Evolutionary conservation across 441 rosid species (phyloP), one percentile per base, ranked within the genome.

Genomic region (Gossypium aridum): DNA sequence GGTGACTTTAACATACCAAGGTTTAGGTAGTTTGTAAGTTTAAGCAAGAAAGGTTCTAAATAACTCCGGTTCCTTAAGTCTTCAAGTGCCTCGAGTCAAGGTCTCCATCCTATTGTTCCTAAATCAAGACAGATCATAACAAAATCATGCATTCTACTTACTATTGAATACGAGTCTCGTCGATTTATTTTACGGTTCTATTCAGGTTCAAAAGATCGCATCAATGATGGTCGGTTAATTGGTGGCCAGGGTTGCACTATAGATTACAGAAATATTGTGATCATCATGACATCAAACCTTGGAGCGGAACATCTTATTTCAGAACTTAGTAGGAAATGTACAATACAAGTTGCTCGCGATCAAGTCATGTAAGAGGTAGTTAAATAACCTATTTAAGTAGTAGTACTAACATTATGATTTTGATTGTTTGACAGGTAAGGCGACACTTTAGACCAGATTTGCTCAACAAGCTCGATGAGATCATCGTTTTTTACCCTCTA

Each of bases 191-290:
- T 0, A 0, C 3, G 4, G 34, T 28, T 28, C 6, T 28, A 28
- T 28, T 28, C 3, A 0, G 0, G 5, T 28, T 4, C 0, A 4
- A 28, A 4, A 28, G 34, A 28, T 28, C 1, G 0, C 4, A 28
- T 28, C 6, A 28, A 92, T 70, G 97, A 95, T 56, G 96, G 97
- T 25, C 78, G 95, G 67, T 71, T 90, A 60, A 91, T 92, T 1
- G 98, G 90, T 45, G 93, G 97, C 2, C 97, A 91, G 81, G 97
- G 99, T 9, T 89, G 92, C 34, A 95, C 92, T 0, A 96, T 95
- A 0, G 90, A 95, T 71, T 95, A 90, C 66, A 81, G 88, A 64
- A 92, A 88, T 13, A 86, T 96, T 0, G 87, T 95, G 49, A 91
- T 93, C 13, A 88, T 93, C 72, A 89, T 89, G 97, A 93, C 93